Evolutionary conservation across 1,284 basidiomycete species (phyloP), one percentile per base, ranked within the genome.

Genomic region (Veloboletus limbatus): DNA sequence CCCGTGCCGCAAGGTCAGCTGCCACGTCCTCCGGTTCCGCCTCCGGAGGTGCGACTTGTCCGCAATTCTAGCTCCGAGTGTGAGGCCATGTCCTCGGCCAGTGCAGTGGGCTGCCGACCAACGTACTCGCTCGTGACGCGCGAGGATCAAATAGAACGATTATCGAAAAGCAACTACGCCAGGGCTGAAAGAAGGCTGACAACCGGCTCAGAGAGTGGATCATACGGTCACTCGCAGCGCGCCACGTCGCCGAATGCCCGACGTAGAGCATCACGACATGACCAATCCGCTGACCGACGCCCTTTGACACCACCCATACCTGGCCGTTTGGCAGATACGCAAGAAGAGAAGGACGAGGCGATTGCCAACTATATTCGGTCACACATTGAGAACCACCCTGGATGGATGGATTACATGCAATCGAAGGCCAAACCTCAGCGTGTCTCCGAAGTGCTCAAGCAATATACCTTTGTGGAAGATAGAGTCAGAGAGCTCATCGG

Each of bases 401-500:
- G 54, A 21, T 78, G 73, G 69, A 41, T 52, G 8, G 60, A 63
- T 7, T 78, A 73, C 48, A 75, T 73, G 58, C 60, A 63, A 48
- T 65, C 65, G 21, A 73, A 67, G 44, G 71, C 65, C n/a, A 63
- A 58, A 28, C 66, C 69, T 17, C 69, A 69, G 25, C 66, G 68
- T n/a, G 69, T 71, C 28, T 58, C 70, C 9, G 69, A 71, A 33
- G 61, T 77, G 20, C 40, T 79, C 42, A 66, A 66, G 22, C 72
- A 74, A 49, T 82, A 77, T 48, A 54, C 57, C 13, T 73, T 77
- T 52, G 69, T 80, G 24, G 69, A 75, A 37, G 59, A 64, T 11
- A 66, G 73, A 59, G 59, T 73, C 18, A 68, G 75, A 42, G 63
- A 68, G 30, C 71, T 69, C 51, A 62, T 63, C 5, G 77, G 75